These are phyloP conservation scores for Obba rivulosa DNA, from an alignment of 768 basidiomycete genomes.

Conservation along the genomic window DNA sequence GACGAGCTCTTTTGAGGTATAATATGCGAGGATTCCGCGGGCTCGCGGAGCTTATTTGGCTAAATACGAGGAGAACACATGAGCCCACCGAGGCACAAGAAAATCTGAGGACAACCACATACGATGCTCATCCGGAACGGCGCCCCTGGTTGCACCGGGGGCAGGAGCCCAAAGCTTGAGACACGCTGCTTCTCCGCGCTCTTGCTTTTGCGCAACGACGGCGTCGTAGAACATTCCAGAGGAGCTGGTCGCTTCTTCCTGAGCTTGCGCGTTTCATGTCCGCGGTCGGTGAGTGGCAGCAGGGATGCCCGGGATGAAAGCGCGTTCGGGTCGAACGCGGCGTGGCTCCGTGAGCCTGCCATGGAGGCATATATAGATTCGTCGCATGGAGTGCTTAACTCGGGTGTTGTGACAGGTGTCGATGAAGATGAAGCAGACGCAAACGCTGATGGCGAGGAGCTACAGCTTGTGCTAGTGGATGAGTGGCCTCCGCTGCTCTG, in stretches of 20 bases:
- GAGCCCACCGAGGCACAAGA: not conserved
- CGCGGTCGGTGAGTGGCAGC: not conserved
- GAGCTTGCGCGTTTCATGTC: slow-evolving; percentile 11
- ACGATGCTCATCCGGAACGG: slow-evolving; percentile 6
- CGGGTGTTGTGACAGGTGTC: slow-evolving; percentile 16
- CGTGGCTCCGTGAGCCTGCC: too few species aligned
- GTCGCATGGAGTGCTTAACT: slow-evolving; percentile 3
- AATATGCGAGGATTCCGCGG: not conserved
- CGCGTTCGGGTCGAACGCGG: not conserved
- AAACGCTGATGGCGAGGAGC: not conserved
- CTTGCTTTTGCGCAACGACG: not conserved
- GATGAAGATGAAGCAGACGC: slow-evolving; percentile 1
- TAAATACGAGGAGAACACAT: not conserved
- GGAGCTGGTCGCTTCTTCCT: slow-evolving; percentile 13
- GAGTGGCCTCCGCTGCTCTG: not conserved
- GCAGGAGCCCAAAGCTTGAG: not conserved
- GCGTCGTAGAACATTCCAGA: not conserved
- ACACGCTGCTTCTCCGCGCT: not conserved
- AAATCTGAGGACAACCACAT: slow-evolving; percentile 2
- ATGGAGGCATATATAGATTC: too few species aligned
- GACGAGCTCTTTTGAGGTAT: slow-evolving; percentile 6
- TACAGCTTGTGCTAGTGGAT: slow-evolving; percentile 1
- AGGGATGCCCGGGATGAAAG: not conserved
- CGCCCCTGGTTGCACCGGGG: not conserved
- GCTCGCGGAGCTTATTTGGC: slow-evolving; percentile 6